These are phyloP conservation scores for Sideroxylon spinosum DNA, from an alignment of 179 eudicot species.

Conservation along the genomic window DNA sequence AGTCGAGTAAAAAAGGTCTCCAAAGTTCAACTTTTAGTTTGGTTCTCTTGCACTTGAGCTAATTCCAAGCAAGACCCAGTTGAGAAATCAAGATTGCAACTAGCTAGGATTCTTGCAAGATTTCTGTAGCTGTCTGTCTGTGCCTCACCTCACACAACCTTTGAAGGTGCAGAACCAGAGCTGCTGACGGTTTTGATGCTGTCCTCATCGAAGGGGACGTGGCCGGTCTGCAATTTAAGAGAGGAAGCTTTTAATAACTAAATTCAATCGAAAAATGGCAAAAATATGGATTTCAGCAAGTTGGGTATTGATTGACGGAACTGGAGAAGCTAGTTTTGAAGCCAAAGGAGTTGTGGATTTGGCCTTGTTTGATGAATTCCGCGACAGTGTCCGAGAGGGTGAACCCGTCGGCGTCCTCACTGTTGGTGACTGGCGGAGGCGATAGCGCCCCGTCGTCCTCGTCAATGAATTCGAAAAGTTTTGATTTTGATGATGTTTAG, in stretches of 20 bases:
- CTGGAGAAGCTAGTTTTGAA: conserved; percentile 15
- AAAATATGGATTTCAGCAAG: conserved; percentile 48
- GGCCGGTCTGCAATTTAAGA: conserved; percentile 78
- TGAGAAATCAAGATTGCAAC: conserved; percentile 39
- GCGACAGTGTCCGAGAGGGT: conserved; percentile 44
- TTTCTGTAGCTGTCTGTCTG: conserved; percentile 31
- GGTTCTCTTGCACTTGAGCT: conserved; percentile 91
- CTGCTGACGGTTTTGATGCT: conserved; percentile 50
- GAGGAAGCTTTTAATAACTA: conserved; percentile 83
- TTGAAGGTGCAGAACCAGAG: conserved; percentile 61
- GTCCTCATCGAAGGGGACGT: conserved; percentile 64
- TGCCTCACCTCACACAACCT: conserved; percentile 60
- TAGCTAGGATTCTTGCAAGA: conserved; percentile 41
- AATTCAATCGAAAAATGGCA: conserved; percentile 53
- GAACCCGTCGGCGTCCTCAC: conserved; percentile 30
- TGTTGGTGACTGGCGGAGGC: conserved; percentile 21
- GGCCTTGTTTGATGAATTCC: conserved; percentile 52
- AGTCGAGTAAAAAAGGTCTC: conserved; percentile 68
- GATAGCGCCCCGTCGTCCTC: conserved; percentile 35
- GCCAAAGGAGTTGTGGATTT: conserved; percentile 12
- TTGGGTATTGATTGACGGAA: conserved; percentile 28
- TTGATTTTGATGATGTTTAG: conserved; percentile 87
- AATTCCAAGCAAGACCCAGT: conserved; percentile 65
- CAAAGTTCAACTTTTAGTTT: conserved; percentile 75
- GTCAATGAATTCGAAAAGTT: conserved; percentile 69